Evolutionary conservation across 768 basidiomycete genomes (phyloP).

Genomic region (Trametes villosa): DNA sequence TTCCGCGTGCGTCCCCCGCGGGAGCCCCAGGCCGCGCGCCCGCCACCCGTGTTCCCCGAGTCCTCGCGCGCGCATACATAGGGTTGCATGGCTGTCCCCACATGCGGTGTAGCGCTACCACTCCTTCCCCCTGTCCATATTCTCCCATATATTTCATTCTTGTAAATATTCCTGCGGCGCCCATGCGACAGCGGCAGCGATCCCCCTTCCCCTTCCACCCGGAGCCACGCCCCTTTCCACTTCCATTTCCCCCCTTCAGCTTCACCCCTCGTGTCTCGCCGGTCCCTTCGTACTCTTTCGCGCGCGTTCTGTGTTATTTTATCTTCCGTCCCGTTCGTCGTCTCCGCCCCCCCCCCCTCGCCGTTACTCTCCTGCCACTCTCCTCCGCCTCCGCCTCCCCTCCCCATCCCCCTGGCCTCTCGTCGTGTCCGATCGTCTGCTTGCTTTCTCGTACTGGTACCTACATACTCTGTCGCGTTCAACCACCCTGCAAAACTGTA

Average conservation of each 20-base stretch:
- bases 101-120: slow-evolving; percentile 18
- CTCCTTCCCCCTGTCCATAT: slow-evolving; percentile 18
- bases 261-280: slow-evolving; percentile 7
- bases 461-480: slow-evolving; percentile 32
- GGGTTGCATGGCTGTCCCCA: slow-evolving; percentile 10
- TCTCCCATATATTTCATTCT: slow-evolving; percentile 26
- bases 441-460: slow-evolving; percentile 31
- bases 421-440: slow-evolving; percentile 23
- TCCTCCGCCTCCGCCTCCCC: background rate
- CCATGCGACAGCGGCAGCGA: slow-evolving; percentile 18
- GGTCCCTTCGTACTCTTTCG: slow-evolving; percentile 5
- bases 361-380: background rate
- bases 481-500: slow-evolving; percentile 40
- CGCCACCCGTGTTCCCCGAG: slow-evolving; percentile 45
- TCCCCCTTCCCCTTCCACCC: slow-evolving; percentile 1
- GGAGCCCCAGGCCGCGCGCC: slow-evolving; percentile 43
- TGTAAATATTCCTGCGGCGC: slow-evolving; percentile 31
- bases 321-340: slow-evolving; percentile 9
- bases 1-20: slow-evolving; percentile 81
- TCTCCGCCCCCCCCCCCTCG: background rate
- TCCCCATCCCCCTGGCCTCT: slow-evolving; percentile 9
- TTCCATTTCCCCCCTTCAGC: slow-evolving; percentile 14
- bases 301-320: slow-evolving; percentile 24
- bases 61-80: slow-evolving; percentile 41
- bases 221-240: slow-evolving; percentile 12